A percentile compares a stretch with the other conserved stretches of the same genome.
Evolutionary conservation across 257 asterid species (phyloP).

Genomic region (Plantago elongata): DNA sequence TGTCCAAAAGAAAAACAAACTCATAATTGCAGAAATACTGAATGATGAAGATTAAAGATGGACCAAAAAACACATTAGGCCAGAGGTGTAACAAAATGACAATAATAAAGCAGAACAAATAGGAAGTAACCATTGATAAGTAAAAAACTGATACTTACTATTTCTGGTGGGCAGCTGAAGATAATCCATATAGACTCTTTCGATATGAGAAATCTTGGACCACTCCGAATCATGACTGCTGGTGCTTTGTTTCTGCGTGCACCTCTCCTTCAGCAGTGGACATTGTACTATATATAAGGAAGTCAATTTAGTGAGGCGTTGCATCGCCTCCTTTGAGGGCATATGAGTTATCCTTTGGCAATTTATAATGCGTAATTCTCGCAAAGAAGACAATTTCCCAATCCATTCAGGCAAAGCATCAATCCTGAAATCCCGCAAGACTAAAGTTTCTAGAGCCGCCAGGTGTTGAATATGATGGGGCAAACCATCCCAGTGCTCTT

Average conservation of each 20-base stretch:
- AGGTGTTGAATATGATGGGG: slow-evolving; percentile 20
- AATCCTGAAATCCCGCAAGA: neutral
- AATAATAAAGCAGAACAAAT: too few species aligned
- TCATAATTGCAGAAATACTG: too few species aligned
- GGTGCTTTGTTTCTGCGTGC: neutral
- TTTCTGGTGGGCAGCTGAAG: too few species aligned
- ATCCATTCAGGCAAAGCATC: slow-evolving; percentile 26
- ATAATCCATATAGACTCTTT: too few species aligned
- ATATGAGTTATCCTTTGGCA: slow-evolving; percentile 10
- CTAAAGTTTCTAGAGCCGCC: neutral
- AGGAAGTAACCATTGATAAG: too few species aligned
- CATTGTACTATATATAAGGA: neutral
- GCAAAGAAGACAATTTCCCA: slow-evolving; percentile 14
- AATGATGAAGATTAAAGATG: too few species aligned
- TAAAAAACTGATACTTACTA: too few species aligned
- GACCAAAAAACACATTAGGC: too few species aligned
- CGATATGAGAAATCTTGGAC: slow-evolving; percentile 16
- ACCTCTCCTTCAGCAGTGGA: neutral
- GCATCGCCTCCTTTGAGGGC: slow-evolving; percentile 18
- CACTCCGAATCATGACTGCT: slow-evolving; percentile 13
- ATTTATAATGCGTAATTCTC: rapidly evolving
- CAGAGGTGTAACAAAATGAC: too few species aligned
- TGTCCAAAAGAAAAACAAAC: too few species aligned
- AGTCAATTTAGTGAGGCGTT: neutral
- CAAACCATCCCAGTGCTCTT: slow-evolving; percentile 5